These are phyloP conservation scores for Acacia melanoxylon DNA, from an alignment of 306 rosid species.

Conservation along the genomic window DNA sequence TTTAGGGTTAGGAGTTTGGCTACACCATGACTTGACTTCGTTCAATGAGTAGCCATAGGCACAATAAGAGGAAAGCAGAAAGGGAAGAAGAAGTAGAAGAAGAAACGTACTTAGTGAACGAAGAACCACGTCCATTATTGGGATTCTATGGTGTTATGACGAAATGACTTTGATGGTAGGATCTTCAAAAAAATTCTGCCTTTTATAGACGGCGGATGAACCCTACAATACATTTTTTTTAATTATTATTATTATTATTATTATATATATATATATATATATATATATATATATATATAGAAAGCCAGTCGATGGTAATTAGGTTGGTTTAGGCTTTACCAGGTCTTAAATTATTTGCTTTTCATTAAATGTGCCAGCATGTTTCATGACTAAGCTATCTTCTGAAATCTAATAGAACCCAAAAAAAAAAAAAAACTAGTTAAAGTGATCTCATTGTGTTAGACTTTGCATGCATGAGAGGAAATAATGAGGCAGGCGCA, in stretches of 20 bases:
- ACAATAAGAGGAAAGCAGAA: not conserved
- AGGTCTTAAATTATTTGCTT: not conserved
- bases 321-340: not conserved
- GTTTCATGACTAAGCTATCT: not conserved
- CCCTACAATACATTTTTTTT: not conserved
- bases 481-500: too few relatives aligned
- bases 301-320: not conserved
- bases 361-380: not conserved
- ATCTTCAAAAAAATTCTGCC: not conserved
- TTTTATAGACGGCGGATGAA: not conserved
- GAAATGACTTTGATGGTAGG: not conserved
- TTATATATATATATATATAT: too few relatives aligned
- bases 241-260: too few relatives aligned
- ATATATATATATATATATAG: too few relatives aligned
- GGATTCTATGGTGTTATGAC: not conserved
- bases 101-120: not conserved
- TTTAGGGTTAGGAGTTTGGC: conserved; percentile 57
- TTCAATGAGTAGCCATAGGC: conserved; percentile 18
- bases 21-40: conserved; percentile 49
- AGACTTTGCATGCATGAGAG: too few relatives aligned
- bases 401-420: not conserved
- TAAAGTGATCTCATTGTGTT: too few relatives aligned
- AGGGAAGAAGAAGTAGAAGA: not conserved
- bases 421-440: not conserved
- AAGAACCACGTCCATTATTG: not conserved